phyloP scores from a whole-genome alignment of 805 yeast genomes.

The Kluyveromyces dobzhanskii region DNA sequence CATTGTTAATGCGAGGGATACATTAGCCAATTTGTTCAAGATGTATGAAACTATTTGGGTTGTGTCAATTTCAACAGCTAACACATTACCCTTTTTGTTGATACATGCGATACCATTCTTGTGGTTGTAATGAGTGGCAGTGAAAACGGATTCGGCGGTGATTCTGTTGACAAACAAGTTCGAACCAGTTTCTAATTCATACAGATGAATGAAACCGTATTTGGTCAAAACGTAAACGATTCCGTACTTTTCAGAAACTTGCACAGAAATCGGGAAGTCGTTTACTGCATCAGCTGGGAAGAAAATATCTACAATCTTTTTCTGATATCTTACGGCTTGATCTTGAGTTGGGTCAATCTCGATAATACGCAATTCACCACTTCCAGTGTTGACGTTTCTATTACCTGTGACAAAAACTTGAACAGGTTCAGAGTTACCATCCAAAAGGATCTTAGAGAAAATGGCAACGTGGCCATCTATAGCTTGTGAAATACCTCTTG shows the following conservation, averaged over 20 bases:
- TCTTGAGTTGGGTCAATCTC: constrained; percentile 80
- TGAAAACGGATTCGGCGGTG: constrained; percentile 90
- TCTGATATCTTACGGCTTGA: constrained; percentile 40
- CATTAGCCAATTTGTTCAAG: constrained; percentile 76
- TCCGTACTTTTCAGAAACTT: constrained; percentile 79
- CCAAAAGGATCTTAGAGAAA: constrained; percentile 69
- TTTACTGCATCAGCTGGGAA: constrained; percentile 94
- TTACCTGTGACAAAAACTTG: constrained; percentile 91
- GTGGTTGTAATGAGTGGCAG: constrained; percentile 65
- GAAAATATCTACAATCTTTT: constrained; percentile 86
- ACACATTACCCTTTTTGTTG: constrained; percentile 91
- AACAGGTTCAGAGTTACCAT: constrained; percentile 62
- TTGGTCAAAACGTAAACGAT: constrained; percentile 85
- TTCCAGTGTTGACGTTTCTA: constrained; percentile 68
- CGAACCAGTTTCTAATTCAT: constrained; percentile 87
- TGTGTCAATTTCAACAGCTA: constrained; percentile 82
- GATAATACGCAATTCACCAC: constrained; percentile 78
- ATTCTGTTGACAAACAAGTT: constrained; percentile 93
- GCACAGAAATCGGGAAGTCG: constrained; percentile 93
- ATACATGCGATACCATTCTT: constrained; percentile 84
- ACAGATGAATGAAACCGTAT: constrained; percentile 92
- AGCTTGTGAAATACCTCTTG: constrained; percentile 89
- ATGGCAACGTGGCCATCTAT: constrained; percentile 96
- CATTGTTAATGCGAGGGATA: constrained; percentile 74
- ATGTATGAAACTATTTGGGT: constrained; percentile 85